Base-by-base conservation (phyloP, 148 eudicot species). In the Vaccinium myrtillus region DNA sequence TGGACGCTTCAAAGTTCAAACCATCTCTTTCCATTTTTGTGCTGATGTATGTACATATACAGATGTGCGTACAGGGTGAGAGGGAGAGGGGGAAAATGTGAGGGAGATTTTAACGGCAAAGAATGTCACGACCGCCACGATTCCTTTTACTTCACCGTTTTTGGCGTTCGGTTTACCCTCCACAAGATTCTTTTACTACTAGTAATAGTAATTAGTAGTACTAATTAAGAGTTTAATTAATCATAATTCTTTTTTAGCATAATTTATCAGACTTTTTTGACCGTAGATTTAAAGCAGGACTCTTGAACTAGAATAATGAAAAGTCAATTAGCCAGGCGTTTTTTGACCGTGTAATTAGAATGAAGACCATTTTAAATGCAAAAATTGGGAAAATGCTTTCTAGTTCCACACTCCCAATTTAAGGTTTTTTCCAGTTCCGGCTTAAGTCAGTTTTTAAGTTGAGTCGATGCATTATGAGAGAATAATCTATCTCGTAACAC, bases 51-150 rank as follows among this genome's bases (percentile, higher is more conserved):
- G 54, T 39, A 53, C 16, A 43, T 65, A 43, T 65, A 65, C 0
- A 51, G 39, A 39, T 70, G 36, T 75, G 82, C 69, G 53, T 61
- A 85, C 36, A 73, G 75, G 55, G 2, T 43, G 84, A 32, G 61
- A 69, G 77, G 69, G 76, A 27, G 77, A 69, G 51, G 36, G 49
- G 18, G 46, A 2, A 61, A 81, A 61, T 51, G 14, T 25, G 56
- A 5, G 43, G 59, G 76, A 75, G 54, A 49, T 85, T 85, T 79
- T 75, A 81, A 85, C 87, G 87, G 87, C 81, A 77, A 81, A 58
- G 76, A 59, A 75, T 49, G 46, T 59, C 74, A 85, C 32, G 59
- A 49, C 73, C 48, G 75, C 87, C 87, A 85, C 84, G 87, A 85
- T 85, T 80, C 65, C 77, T 54, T 84, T 32, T 23, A 49, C 83